Percentiles rank a stretch among this genome's conserved stretches.
Evolutionary conservation across 306 rosid genomes (phyloP).

Genomic region (Mimosa bimucronata): DNA sequence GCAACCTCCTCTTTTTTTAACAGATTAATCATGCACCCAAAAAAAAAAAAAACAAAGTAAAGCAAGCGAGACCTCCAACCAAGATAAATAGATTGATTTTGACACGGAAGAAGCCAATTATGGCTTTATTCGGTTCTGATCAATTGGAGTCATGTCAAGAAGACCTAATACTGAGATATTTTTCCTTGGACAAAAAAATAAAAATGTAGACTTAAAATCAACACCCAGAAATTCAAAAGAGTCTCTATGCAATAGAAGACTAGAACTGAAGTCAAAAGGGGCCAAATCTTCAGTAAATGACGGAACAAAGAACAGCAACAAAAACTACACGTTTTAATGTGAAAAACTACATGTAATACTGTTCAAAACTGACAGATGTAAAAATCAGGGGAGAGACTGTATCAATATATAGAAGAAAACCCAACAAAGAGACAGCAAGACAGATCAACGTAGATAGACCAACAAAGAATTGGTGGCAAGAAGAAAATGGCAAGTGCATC

Average conservation of each 20-base stretch:
- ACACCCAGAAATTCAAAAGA: not conserved
- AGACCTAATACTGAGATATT: not conserved
- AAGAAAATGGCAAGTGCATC: constrained; percentile 29
- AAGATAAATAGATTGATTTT: not conserved
- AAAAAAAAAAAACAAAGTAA: too few relatives aligned
- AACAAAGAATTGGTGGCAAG: constrained; percentile 21
- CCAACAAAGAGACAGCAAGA: constrained; percentile 25
- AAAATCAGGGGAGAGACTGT: constrained; percentile 3
- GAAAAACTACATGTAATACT: constrained; percentile 5
- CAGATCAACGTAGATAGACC: not conserved
- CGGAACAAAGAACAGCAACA: not conserved
- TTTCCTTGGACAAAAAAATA: not conserved
- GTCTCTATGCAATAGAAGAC: not conserved
- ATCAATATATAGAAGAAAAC: constrained; percentile 21
- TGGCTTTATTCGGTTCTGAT: not conserved
- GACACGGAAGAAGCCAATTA: not conserved
- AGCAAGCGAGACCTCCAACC: not conserved
- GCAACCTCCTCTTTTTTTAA: not conserved
- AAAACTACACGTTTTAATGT: constrained; percentile 6
- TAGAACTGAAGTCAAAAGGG: not conserved
- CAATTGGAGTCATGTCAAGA: not conserved
- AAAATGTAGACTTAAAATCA: not conserved
- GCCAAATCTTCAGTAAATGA: not conserved
- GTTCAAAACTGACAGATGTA: constrained; percentile 1
- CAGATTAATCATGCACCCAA: not conserved